Evolutionary conservation across 129 eudicot genomes (phyloP), one percentile per base, ranked within the genome.

Genomic region (Sambucus nigra): DNA sequence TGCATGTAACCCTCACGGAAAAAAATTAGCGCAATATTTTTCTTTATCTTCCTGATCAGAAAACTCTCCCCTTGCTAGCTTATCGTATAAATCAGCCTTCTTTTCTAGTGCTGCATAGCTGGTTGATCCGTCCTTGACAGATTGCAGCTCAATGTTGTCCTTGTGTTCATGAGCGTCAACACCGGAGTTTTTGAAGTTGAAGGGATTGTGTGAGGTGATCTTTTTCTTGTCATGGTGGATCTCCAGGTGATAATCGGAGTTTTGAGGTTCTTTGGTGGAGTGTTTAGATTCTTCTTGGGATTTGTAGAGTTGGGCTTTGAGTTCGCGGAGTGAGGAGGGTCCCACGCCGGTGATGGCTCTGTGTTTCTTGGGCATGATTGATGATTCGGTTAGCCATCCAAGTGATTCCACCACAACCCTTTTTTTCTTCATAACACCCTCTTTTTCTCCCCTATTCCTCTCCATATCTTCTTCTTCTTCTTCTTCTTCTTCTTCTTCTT

Each of bases 351-450:
- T 74, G 54, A 91, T 91, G 42, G 95, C 77, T 4, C 87, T 84
- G 72, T 73, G 88, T 59, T 85, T 91, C 40, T 78, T 87, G 27
- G 98, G 98, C 98, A 91, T 85, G 41, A 91, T 82, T 3, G 98
- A 60, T 10, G 98, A 91, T 71, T 91, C 98, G 47, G 98, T 91
- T 17, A 91, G 63, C 98, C 98, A 91, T 91, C 98, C 98, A 46
- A 91, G 41, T 9, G 95, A 91, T 52, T 91, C 98, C 46, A 74
- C 83, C 72, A 57, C 79, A 32, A 65, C 76, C 53, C 80, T 65
- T 73, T 76, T 81, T 71, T 63, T 77, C 69, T 66, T 55, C 71
- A 46, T 23, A 33, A 40, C 65, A 25, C 44, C 38, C 25, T 10
- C 52, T 22, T 62, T 74, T 16, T 75, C 70, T 16, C 76, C 72